A percentile compares a stretch with the other conserved stretches of the same genome.
Conservation (phyloP, 2,329 filamentous ascomycete species). For the Hypoxylon sp. region DNA sequence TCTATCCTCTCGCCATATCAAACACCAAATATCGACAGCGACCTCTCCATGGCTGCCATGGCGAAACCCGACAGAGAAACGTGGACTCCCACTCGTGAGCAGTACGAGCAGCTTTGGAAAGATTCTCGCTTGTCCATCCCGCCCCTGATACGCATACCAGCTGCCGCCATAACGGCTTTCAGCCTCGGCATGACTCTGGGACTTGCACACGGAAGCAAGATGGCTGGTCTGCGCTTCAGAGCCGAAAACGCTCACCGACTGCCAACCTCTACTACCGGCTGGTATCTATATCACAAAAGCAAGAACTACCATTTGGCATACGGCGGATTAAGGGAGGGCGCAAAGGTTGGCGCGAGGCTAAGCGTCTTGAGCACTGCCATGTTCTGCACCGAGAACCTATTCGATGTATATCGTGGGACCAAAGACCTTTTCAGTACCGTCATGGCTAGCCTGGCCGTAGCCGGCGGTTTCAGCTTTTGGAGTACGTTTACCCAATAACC, state of each 20-base stretch:
- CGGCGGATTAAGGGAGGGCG: constrained; percentile 79
- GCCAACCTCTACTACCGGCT: constrained; percentile 81
- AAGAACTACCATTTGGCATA: constrained; percentile 91
- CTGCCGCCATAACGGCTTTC: constrained; percentile 70
- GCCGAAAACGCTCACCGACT: constrained; percentile 97
- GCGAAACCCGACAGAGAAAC: constrained; percentile 16
- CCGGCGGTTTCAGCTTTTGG: constrained; percentile 86
- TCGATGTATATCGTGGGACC: constrained; percentile 74
- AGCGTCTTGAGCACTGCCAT: constrained; percentile 78
- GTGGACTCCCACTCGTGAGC: constrained; percentile 39
- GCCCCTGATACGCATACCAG: constrained; percentile 69
- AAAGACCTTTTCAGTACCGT: constrained; percentile 84
- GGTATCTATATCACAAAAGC: constrained; percentile 98
- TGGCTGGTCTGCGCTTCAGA: constrained; percentile 82
- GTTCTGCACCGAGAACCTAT: constrained; percentile 82
- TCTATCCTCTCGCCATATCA: too few species aligned
- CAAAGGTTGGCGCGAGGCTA: constrained; percentile 75
- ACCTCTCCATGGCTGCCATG: constrained; percentile 28
- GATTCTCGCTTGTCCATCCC: constrained; percentile 67
- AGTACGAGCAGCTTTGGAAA: constrained; percentile 47
- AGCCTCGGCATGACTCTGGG: constrained; percentile 75
- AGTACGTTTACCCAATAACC: constrained; percentile 62
- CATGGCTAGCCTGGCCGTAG: constrained; percentile 82
- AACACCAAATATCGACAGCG: background rate
- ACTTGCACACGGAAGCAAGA: constrained; percentile 74